Evolutionary conservation across 73 alveolate species (phyloP), one percentile per base, ranked within the genome.

Genomic region (Symbiodinium pilosum): DNA sequence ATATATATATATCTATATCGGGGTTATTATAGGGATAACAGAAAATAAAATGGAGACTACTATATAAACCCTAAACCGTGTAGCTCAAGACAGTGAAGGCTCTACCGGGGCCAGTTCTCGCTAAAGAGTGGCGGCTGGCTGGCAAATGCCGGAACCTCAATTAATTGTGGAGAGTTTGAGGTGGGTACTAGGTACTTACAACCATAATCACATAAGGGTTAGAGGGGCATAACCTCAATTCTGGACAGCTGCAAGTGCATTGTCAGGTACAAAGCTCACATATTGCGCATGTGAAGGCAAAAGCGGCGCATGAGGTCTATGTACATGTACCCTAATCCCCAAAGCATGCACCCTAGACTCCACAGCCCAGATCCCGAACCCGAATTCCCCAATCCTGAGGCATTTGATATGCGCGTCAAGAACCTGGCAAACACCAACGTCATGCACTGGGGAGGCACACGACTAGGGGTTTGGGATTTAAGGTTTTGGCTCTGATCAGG

Each of bases 401-500:
- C 96, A 30, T 91, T 91, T 43, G 96, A 91, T 43, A 91, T 91
- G 96, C 39, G 87, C n/a, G 88, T 91, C 38, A 91, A 91, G 96
- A 64, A 91, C 52, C 54, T 91, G 75, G 96, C 96, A 69, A 91
- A 91, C 96, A 91, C 96, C 75, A 69, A 69, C n/a, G 96, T 91
- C 87, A 91, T 91, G 96, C 75, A 64, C 38, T 64, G 87, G 96
- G 96, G 81, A 91, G 96, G 94, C n/a, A n/a, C n/a, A n/a, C n/a
- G n/a, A n/a, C n/a, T n/a, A n/a, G n/a, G n/a, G n/a, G n/a, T n/a
- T n/a, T n/a, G n/a, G n/a, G n/a, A n/a, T n/a, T n/a, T n/a, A n/a
- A n/a, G n/a, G n/a, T n/a, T n/a, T n/a, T n/a, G n/a, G n/a, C n/a
- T n/a, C n/a, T n/a, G n/a, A n/a, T n/a, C n/a, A n/a, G n/a, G n/a